Evolutionary conservation across 352 stramenopile species (phyloP).

Genomic region (Phytophthora citricola): DNA sequence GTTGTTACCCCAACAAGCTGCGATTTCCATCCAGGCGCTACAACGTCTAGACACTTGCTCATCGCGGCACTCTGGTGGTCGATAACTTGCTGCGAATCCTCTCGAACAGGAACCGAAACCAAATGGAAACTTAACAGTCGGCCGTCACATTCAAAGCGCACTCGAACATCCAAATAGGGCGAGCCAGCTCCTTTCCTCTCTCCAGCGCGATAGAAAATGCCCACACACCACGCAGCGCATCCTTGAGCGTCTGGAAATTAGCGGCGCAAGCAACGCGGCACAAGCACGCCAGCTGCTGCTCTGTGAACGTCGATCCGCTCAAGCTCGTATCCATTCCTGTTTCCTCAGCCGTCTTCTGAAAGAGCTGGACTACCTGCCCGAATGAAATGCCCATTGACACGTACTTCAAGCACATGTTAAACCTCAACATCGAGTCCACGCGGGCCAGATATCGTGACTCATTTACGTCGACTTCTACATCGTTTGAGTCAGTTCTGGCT

Average conservation of each 20-base stretch:
- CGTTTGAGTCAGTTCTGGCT: not conserved
- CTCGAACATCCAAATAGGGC: constrained; percentile 28
- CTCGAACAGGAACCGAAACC: constrained; percentile 32
- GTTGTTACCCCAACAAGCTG: constrained; percentile 32
- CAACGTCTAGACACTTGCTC: constrained; percentile 35
- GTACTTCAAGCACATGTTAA: constrained; percentile 44
- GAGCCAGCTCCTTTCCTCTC: constrained; percentile 25
- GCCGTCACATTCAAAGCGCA: constrained; percentile 35
- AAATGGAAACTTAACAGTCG: constrained; percentile 37
- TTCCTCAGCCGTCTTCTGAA: constrained; percentile 34
- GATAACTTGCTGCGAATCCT: constrained; percentile 26
- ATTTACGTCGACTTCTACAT: constrained; percentile 23
- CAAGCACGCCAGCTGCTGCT: constrained; percentile 33
- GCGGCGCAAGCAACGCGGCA: constrained; percentile 39
- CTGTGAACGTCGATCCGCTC: constrained; percentile 17
- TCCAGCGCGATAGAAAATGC: constrained; percentile 32
- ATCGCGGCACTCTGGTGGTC: constrained; percentile 24
- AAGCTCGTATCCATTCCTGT: constrained; percentile 30
- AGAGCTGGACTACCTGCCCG: constrained; percentile 27
- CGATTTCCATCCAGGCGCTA: constrained; percentile 25
- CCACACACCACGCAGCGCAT: constrained; percentile 32
- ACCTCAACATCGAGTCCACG: constrained; percentile 33
- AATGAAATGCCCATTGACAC: constrained; percentile 38
- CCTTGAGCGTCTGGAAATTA: constrained; percentile 40
- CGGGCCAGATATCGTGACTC: constrained; percentile 37